phyloP scores from a whole-genome alignment of 2,329 filamentous ascomycete species.

The Paecilomyces sp. region DNA sequence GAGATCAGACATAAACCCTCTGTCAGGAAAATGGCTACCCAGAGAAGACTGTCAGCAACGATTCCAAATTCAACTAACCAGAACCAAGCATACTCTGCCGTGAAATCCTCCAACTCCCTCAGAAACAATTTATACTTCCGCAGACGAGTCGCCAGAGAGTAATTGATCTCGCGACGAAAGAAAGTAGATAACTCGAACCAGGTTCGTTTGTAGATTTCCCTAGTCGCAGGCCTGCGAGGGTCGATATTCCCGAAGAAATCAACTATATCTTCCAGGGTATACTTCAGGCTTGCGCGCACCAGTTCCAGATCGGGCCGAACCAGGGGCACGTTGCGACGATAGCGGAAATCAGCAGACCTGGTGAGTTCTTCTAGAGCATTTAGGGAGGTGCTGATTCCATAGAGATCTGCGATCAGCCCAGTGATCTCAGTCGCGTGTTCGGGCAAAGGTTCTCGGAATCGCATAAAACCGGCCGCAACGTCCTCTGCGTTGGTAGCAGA shows the following conservation, averaged over 20 bases:
- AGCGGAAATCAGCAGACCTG: conserved; percentile 23
- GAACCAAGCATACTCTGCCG: conserved; percentile 38
- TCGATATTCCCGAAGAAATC: conserved; percentile 38
- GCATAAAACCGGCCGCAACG: conserved; percentile 43
- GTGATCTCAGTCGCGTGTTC: conserved; percentile 48
- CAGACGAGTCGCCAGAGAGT: conserved; percentile 41
- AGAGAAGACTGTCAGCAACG: conserved; percentile 5
- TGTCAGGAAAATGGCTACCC: conserved; percentile 20
- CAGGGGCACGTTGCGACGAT: conserved; percentile 29
- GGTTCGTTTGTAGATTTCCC: conserved; percentile 38
- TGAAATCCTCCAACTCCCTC: conserved; percentile 34
- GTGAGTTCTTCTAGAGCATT: conserved; percentile 41
- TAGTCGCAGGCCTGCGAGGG: conserved; percentile 14
- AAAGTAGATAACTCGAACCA: conserved; percentile 45
- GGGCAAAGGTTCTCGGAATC: conserved; percentile 45
- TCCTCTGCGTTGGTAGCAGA: conserved; percentile 46
- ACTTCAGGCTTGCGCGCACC: conserved; percentile 41
- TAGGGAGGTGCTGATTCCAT: conserved; percentile 46
- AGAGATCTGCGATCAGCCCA: conserved; percentile 47
- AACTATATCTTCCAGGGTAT: conserved; percentile 46
- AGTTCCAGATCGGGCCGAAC: conserved; percentile 44
- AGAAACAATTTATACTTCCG: conserved; percentile 46
- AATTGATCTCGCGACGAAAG: conserved; percentile 41
- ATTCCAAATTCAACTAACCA: conserved; percentile 1
- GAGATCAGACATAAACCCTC: conserved; percentile 16